Percentiles rank a stretch among this genome's conserved stretches.
These are phyloP conservation scores for Aplosporella prunicola DNA, from an alignment of 2,329 filamentous ascomycete species.

Conservation along the genomic window DNA sequence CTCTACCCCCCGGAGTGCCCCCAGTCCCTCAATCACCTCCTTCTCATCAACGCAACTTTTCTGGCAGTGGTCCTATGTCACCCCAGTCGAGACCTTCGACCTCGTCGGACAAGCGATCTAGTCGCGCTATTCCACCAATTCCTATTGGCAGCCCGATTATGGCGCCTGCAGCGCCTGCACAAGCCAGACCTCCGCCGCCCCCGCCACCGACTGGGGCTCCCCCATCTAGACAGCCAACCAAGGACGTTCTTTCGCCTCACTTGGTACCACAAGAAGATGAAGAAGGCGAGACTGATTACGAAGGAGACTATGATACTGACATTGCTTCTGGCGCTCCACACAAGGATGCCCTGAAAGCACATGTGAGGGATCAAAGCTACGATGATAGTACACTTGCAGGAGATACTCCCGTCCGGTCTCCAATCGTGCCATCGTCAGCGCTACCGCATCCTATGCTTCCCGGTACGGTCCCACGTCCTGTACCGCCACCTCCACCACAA, in stretches of 20 bases:
- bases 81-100: conserved; percentile 18
- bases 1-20: conserved; percentile 23
- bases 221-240: conserved; percentile 27
- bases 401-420: conserved; percentile 41
- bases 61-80: neutral
- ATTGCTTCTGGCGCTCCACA: conserved; percentile 90
- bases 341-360: conserved; percentile 82
- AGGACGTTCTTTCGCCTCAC: conserved; percentile 21
- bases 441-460: conserved; percentile 22
- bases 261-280: conserved; percentile 48
- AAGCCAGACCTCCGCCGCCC: conserved; percentile 37
- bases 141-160: conserved; percentile 36
- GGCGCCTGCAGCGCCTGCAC: conserved; percentile 16
- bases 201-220: conserved; percentile 35
- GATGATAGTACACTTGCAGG: conserved; percentile 54
- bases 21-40: conserved; percentile 23
- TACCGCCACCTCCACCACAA: conserved; percentile 48
- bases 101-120: conserved; percentile 24
- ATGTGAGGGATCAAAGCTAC: conserved; percentile 65
- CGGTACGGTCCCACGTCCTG: conserved; percentile 29
- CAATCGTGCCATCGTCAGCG: conserved; percentile 17
- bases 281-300: conserved; percentile 84
- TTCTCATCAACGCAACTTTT: conserved; percentile 18
- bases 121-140: conserved; percentile 44
- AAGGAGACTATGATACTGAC: conserved; percentile 96